Evolutionary conservation across 2,329 filamentous ascomycete genomes (phyloP), one percentile per base, ranked within the genome.

Genomic region (Pestalotiopsis sp.): DNA sequence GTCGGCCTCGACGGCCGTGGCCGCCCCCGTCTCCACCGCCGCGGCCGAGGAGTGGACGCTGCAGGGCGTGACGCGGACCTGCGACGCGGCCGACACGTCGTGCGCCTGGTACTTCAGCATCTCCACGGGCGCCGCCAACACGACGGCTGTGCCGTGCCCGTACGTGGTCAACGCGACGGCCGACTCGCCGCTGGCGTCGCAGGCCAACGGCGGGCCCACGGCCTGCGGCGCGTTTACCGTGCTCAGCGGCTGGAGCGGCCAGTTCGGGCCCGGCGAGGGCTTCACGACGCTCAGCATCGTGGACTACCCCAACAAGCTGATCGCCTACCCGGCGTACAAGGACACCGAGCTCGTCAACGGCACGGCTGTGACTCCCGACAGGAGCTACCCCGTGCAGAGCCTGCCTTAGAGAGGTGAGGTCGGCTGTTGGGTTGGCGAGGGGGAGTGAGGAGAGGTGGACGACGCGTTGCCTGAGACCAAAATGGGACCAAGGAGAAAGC

Each of bases 271-370:
- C 13, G 83, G 77, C 70, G 79, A 84, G 31, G 87, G 85, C 72
- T 89, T 88, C 81, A 88, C 86, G 27, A 87, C 84, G 25, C 77
- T 88, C 36, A 80, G 83, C 23, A 83, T 89, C 66, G 81, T 83
- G 61, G 79, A 87, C 77, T 77, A 80, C 71, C 71, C 72, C 65
- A 76, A 80, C 72, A 77, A 77, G 62, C 78, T 81, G 70, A 88
- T 88, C 68, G 75, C 82, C 70, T 89, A 80, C 78, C 86, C 87
- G 38, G 80, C 83, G 56, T 89, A 88, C 75, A 85, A 82, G 73
- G 87, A 89, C 73, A 80, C 78, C 65, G 80, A 87, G 78, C 76
- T 88, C 36, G 74, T 72, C 23, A 77, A 75, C 62, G 85, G 82
- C 41, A 75, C 79, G 64, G 80, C 82, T 39, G 86, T 88, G 70